Conservation (phyloP, 306 rosid species). For the Cicer bijugum region DNA sequence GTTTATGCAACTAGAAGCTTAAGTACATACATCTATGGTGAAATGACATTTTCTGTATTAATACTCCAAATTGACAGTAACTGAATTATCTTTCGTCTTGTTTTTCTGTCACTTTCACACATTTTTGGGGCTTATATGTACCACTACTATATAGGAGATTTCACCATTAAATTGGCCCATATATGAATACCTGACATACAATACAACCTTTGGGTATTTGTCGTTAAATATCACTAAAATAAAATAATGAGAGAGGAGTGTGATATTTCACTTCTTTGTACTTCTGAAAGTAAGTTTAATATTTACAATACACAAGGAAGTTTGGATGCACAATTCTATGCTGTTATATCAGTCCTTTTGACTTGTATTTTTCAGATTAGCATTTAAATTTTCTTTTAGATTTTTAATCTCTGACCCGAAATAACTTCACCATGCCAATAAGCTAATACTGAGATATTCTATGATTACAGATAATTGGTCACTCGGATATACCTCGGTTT, state of each 20-base stretch:
- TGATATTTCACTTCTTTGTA: slow-evolving; percentile 17
- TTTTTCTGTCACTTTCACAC: not conserved
- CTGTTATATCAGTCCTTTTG: slow-evolving; percentile 21
- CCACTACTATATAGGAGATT: slow-evolving; percentile 3
- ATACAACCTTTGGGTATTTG: not conserved
- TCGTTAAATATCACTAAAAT: slow-evolving; percentile 7
- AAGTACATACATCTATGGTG: slow-evolving; percentile 13
- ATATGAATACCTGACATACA: not conserved
- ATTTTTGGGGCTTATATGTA: not conserved
- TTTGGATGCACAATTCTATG: slow-evolving; percentile 23
- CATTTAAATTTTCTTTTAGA: slow-evolving; percentile 11
- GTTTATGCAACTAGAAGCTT: slow-evolving; percentile 4
- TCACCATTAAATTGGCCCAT: slow-evolving; percentile 10
- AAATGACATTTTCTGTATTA: slow-evolving; percentile 18
- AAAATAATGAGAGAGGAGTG: slow-evolving; percentile 17
- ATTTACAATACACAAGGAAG: slow-evolving; percentile 7
- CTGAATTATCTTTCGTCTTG: slow-evolving; percentile 1
- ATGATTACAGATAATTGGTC: slow-evolving; percentile 76
- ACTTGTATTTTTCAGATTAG: not conserved
- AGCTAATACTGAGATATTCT: slow-evolving; percentile 21
- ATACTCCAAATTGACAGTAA: slow-evolving; percentile 19
- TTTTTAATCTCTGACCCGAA: slow-evolving; percentile 8
- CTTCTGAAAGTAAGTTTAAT: slow-evolving; percentile 19
- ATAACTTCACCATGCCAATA: slow-evolving; percentile 13
- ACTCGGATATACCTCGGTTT: slow-evolving; percentile 65